phyloP scores from a whole-genome alignment of 352 stramenopile species.

The Pythium utonaiense region DNA sequence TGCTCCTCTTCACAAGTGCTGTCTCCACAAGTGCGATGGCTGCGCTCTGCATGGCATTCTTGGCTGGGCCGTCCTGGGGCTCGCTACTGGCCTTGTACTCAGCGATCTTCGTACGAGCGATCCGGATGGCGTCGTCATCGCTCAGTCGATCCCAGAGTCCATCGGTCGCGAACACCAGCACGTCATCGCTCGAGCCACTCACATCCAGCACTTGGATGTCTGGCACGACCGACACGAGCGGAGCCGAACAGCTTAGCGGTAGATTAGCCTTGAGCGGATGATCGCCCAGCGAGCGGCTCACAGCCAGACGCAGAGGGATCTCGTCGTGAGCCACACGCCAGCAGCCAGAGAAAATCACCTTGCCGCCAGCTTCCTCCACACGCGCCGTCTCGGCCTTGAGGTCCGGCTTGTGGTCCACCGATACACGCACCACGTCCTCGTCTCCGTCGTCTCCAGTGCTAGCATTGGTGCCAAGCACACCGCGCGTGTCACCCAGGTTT shows the following conservation, averaged over 20 bases:
- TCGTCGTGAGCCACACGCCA: constrained; percentile 81
- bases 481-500: constrained; percentile 75
- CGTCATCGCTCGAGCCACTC: constrained; percentile 38
- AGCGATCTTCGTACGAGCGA: constrained; percentile 51
- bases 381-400: constrained; percentile 54
- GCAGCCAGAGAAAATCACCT: constrained; percentile 78
- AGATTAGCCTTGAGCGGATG: constrained; percentile 73
- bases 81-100: constrained; percentile 34
- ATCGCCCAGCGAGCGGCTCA: constrained; percentile 75
- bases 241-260: constrained; percentile 49
- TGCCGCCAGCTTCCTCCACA: constrained; percentile 61
- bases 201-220: constrained; percentile 72
- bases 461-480: constrained; percentile 36
- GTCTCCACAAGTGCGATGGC: constrained; percentile 65
- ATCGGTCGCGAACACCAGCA: constrained; percentile 75
- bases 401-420: constrained; percentile 78
- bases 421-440: constrained; percentile 50
- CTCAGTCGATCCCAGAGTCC: constrained; percentile 75
- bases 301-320: constrained; percentile 63
- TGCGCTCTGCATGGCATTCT: constrained; percentile 48
- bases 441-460: constrained; percentile 11
- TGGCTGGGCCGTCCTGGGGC: constrained; percentile 16
- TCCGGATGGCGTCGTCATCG: constrained; percentile 59
- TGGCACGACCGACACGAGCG: constrained; percentile 66
- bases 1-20: constrained; percentile 62